Base-by-base conservation (phyloP, 441 rosid species). In the Bocquillonia castaneifolia region DNA sequence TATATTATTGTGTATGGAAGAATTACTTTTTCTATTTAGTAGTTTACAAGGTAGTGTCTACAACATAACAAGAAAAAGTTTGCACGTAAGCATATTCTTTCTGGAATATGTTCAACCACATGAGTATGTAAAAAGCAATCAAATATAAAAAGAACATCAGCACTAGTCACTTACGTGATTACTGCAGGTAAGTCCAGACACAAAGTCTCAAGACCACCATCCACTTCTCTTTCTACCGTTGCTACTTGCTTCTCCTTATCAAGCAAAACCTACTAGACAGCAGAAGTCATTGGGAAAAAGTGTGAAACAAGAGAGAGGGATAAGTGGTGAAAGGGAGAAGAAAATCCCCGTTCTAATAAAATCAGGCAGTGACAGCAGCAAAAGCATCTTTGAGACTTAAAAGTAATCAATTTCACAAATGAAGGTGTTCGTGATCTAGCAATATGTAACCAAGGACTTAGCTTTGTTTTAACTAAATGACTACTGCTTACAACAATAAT, bases 211-310 rank as follows among this genome's bases (percentile, higher is more conserved):
- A 91, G 91, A 72, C 97, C 97, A 79, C 88, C 96, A 66, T 93
- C 99, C 26, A 93, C 97, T 84, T 93, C 99, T 80, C 97, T 82
- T 63, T 89, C 99, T 37, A 89, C 95, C 0, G 83, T 91, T 31
- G 86, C 99, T 59, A 74, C 77, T 59, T 76, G 73, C 77, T 86
- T 87, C 76, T 87, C 92, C 44, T 83, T 89, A 82, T 86, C 91
- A 71, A 93, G 78, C 77, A 86, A 76, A 76, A 91, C 95, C 97
- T 91, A 86, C 82, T 76, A 82, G 75, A 79, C 64, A 74, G 70
- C 51, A 72, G 65, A 56, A 70, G 63, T 58, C 23, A 68, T 12
- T 58, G 25, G 59, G 48, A 59, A 58, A 62, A n/a, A 25, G 17
- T 23, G 28, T 10, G 44, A 31, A 22, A 23, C 37, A 58, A 22